phyloP scores from a whole-genome alignment of 2,329 filamentous ascomycete genomes.

The Didymella segeticola region DNA sequence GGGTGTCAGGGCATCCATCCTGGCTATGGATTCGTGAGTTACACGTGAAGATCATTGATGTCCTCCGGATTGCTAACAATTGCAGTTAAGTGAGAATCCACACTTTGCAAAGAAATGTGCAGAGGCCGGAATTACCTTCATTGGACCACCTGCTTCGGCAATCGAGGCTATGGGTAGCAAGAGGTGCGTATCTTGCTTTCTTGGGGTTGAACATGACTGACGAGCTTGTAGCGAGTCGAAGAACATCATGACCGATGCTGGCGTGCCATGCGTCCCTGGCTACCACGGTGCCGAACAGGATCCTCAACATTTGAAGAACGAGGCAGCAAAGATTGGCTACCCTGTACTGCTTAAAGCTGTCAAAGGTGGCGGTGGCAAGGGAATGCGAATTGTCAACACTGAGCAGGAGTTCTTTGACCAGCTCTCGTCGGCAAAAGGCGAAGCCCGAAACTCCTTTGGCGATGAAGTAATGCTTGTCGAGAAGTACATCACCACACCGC shows the following conservation, averaged over 20 bases:
- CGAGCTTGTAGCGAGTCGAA: constrained; percentile 70
- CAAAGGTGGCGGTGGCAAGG: constrained; percentile 72
- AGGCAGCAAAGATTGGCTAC: constrained; percentile 75
- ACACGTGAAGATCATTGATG: not conserved
- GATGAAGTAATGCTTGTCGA: constrained; percentile 72
- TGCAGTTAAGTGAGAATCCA: constrained; percentile 82
- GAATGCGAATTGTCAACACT: constrained; percentile 68
- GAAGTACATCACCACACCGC: constrained; percentile 71
- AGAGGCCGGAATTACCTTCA: constrained; percentile 90
- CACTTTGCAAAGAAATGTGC: constrained; percentile 87
- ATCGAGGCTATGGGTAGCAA: constrained; percentile 90
- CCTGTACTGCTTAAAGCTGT: constrained; percentile 71
- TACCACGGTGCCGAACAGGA: constrained; percentile 91
- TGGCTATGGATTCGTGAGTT: constrained; percentile 80
- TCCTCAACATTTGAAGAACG: constrained; percentile 64
- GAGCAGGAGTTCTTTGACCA: constrained; percentile 66
- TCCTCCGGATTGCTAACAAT: constrained; percentile 17
- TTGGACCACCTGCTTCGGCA: constrained; percentile 83
- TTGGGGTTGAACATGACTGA: constrained; percentile 12
- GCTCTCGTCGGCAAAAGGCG: constrained; percentile 68
- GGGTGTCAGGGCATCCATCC: constrained; percentile 93
- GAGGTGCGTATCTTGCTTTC: constrained; percentile 58
- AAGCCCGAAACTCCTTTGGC: constrained; percentile 69
- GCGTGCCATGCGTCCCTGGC: constrained; percentile 93
- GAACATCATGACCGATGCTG: constrained; percentile 95